Evolutionary conservation across 257 asterid genomes (phyloP).

Genomic region (Solanum boliviense): DNA sequence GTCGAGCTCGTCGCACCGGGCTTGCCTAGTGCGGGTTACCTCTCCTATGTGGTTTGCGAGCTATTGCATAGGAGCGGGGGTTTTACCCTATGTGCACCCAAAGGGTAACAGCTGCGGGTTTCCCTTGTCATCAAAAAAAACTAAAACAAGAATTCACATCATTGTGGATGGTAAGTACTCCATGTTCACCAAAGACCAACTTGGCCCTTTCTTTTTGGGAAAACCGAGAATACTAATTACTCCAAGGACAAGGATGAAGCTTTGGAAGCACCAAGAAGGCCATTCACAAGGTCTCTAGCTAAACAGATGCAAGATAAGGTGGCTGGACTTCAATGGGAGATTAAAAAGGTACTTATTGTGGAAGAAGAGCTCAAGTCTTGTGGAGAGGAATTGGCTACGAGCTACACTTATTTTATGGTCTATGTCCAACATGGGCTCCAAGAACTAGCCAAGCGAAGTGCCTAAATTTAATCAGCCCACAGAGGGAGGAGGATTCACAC

Average conservation of each 20-base stretch:
- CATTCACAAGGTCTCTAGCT: not conserved
- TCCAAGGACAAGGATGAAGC: not conserved
- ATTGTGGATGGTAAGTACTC: not conserved
- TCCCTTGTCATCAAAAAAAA: too few relatives aligned
- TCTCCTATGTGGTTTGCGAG: too few relatives aligned
- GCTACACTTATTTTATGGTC: not conserved
- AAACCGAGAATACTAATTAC: not conserved
- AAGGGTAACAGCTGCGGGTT: too few relatives aligned
- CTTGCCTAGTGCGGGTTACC: too few relatives aligned
- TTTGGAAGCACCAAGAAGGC: not conserved
- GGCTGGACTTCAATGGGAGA: not conserved
- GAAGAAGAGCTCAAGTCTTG: not conserved
- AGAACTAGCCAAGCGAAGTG: not conserved
- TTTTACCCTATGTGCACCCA: too few relatives aligned
- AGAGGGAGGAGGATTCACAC: not conserved
- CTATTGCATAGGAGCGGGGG: too few relatives aligned
- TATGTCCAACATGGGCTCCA: not conserved
- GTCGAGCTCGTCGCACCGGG: too few relatives aligned
- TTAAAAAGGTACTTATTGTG: not conserved
- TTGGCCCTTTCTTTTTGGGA: not conserved
- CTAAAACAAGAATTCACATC: not conserved
- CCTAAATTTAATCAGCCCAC: not conserved
- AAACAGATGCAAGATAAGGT: not conserved
- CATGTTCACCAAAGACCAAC: not conserved
- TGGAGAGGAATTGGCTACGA: not conserved